phyloP scores from a whole-genome alignment of 257 asterid species.

The Rhazya stricta region DNA sequence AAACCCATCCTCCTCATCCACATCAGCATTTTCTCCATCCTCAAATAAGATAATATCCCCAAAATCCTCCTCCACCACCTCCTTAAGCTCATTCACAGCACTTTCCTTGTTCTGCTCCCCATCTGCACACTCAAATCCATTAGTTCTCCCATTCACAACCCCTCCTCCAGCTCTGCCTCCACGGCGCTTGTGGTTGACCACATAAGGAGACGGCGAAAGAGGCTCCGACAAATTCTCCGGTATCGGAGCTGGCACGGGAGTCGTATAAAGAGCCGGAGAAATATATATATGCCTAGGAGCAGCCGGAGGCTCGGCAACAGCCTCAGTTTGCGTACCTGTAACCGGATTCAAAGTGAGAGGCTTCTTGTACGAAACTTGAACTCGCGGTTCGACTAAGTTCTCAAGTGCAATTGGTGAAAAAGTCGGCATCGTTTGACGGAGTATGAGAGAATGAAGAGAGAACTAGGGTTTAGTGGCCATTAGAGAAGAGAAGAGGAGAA shows the following conservation, averaged over 20 bases:
- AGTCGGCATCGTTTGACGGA: conserved; percentile 42
- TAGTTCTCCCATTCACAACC: conserved; percentile 21
- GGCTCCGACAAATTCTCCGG: conserved; percentile 41
- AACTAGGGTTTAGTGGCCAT: conserved; percentile 11
- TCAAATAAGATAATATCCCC: conserved; percentile 12
- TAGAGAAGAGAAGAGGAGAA: background rate
- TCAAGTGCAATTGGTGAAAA: conserved; percentile 46
- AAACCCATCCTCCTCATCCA: conserved; percentile 31
- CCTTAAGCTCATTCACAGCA: background rate
- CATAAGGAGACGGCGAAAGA: conserved; percentile 66
- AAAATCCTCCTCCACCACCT: conserved; percentile 20
- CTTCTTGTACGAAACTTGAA: conserved; percentile 36
- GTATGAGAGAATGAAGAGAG: background rate
- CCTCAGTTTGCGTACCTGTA: background rate
- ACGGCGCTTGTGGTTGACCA: conserved; percentile 75
- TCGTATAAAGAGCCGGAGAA: conserved; percentile 62
- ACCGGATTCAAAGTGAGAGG: background rate
- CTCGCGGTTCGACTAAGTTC: conserved; percentile 51
- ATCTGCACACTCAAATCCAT: conserved; percentile 23
- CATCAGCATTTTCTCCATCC: conserved; percentile 19
- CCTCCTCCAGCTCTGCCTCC: conserved; percentile 33
- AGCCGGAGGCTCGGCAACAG: background rate
- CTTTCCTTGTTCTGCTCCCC: conserved; percentile 1
- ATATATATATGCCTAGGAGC: conserved; percentile 57
- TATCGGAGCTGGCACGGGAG: conserved; percentile 75